Base-by-base conservation (phyloP, 2,329 filamentous ascomycete species). In the Monilinia polystroma region DNA sequence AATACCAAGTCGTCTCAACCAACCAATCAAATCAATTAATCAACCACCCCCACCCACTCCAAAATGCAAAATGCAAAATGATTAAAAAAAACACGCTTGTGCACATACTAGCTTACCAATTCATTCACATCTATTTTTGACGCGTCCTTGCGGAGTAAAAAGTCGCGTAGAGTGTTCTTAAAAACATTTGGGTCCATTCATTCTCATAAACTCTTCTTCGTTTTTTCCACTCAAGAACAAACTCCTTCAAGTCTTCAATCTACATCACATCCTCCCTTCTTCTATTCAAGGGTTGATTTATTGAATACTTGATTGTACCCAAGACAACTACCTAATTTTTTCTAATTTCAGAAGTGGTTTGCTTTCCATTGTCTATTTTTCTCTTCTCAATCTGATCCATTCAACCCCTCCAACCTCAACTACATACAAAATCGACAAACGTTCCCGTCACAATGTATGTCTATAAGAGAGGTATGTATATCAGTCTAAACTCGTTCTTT, bases 381-480 rank as follows among this genome's bases (percentile, higher is more conserved):
- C 52, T 49, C 23, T 56, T 23, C 29, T 23, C 57, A 20, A 45
- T 35, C 57, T 20, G 43, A n/a, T 51, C 23, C 45, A 51, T 41
- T 68, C 62, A 57, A 70, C 67, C 67, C 67, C 67, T 64, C 68
- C 54, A 43, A 56, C 41, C 63, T 47, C 47, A 64, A 68, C 41
- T 14, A 43, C 12, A 43, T 54, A 64, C 68, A 62, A 11, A 26
- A 66, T 55, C 57, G 56, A 62, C 63, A 55, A 59, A 38, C 60
- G 49, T 71, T 67, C 57, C 69, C 68, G 69, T 69, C 70, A 72
- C 63, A 64, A 77, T 77, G 76, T 77, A 72, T 68, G 76, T 77
- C 68, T 74, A 71, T 68, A 77, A 77, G 68, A 74, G 76, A 70
- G 76, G 76, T 77, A 75, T 72, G 75, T 74, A 69, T 54, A 66